phyloP scores from a whole-genome alignment of 176 grass and related monocot genomes.

The Oryza nivara region DNA sequence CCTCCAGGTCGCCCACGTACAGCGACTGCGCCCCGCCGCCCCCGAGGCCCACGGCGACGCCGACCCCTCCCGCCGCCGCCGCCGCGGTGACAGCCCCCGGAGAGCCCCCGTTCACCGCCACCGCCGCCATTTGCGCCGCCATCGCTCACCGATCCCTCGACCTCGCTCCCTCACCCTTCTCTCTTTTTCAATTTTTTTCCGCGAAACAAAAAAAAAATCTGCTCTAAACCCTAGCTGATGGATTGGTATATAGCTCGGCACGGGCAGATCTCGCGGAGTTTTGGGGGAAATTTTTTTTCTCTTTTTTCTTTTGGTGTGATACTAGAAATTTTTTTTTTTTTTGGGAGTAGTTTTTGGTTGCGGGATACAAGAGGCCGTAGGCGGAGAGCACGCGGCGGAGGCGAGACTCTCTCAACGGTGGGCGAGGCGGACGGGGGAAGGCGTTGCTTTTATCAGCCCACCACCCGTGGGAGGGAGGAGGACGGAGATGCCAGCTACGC shows the following conservation, averaged over 20 bases:
- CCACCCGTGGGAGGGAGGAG: not conserved
- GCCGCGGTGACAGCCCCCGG: conserved; percentile 31
- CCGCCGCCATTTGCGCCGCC: conserved; percentile 49
- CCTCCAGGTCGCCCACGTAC: conserved; percentile 93
- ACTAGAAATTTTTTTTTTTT: conserved; percentile 26
- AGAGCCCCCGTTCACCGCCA: conserved; percentile 43
- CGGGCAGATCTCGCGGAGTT: conserved; percentile 46
- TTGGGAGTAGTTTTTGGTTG: conserved; percentile 43
- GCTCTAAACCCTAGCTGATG: conserved; percentile 51
- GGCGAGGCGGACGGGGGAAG: not conserved
- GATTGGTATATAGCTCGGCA: conserved; percentile 34
- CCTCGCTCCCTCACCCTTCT: not conserved
- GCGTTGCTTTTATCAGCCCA: conserved; percentile 19
- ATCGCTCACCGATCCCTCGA: conserved; percentile 35
- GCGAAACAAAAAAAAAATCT: conserved; percentile 6
- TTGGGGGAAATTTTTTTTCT: conserved; percentile 23
- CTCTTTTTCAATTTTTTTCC: conserved; percentile 19
- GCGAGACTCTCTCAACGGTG: conserved; percentile 57
- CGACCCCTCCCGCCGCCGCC: conserved; percentile 2
- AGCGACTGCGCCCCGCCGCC: conserved; percentile 64
- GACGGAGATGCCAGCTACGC: not conserved
- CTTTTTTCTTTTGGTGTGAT: conserved; percentile 17
- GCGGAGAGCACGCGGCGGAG: conserved; percentile 50
- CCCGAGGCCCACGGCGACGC: conserved; percentile 36
- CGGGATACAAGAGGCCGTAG: conserved; percentile 50